Evolutionary conservation across 2,329 filamentous ascomycete species (phyloP).

Genomic region (Epichloe sibirici): DNA sequence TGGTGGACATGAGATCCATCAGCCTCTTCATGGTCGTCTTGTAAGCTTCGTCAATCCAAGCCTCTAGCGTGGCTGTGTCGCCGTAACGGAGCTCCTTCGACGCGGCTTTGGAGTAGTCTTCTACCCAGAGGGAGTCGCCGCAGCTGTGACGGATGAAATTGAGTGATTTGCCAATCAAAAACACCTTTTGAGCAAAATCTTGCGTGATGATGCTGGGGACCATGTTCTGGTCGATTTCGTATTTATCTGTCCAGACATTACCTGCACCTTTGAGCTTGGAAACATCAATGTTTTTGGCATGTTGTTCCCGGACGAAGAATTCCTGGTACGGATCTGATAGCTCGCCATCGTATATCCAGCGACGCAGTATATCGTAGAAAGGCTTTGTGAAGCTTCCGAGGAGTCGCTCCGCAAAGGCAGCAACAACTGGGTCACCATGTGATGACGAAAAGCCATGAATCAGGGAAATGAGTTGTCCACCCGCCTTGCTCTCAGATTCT

Average conservation of each 20-base stretch:
- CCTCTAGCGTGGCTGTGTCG: conserved; percentile 81
- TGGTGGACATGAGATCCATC: conserved; percentile 85
- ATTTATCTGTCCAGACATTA: conserved; percentile 98
- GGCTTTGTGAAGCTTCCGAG: conserved; percentile 79
- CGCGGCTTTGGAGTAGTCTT: conserved; percentile 83
- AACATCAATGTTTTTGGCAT: conserved; percentile 35
- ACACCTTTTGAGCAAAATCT: conserved; percentile 92
- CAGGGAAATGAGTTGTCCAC: conserved; percentile 83
- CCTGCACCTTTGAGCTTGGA: conserved; percentile 52
- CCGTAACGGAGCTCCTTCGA: conserved; percentile 88
- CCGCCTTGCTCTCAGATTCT: conserved; percentile 69
- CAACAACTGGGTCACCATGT: conserved; percentile 90
- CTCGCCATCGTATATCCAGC: conserved; percentile 98
- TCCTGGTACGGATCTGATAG: conserved; percentile 91
- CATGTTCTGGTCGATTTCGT: conserved; percentile 73
- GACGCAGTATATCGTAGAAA: conserved; percentile 90
- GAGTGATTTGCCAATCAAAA: conserved; percentile 91
- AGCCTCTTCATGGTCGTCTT: conserved; percentile 95
- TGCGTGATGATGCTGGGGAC: conserved; percentile 86
- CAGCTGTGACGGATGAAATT: conserved; percentile 98
- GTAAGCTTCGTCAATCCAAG: conserved; percentile 93
- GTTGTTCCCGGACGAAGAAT: conserved; percentile 87
- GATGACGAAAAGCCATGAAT: conserved; percentile 90
- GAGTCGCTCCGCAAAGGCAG: conserved; percentile 81
- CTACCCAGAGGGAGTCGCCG: conserved; percentile 85